phyloP scores from a whole-genome alignment of 352 stramenopile species.

The Pseudoperonospora humuli region DNA sequence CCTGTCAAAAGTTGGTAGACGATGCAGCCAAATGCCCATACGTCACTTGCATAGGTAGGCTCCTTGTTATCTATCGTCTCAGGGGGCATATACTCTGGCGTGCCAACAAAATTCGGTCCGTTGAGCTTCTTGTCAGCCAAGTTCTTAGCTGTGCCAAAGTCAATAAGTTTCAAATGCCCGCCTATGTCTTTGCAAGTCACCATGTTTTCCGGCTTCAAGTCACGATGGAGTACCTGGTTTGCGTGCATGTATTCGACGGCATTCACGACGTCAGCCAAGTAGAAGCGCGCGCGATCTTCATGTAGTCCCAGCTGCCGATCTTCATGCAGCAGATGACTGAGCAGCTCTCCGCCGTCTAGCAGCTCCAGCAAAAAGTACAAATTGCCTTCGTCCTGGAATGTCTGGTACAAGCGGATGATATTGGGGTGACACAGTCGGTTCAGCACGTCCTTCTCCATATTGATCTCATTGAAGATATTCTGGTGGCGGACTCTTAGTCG shows the following conservation, averaged over 20 bases:
- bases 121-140: constrained; percentile 48
- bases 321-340: constrained; percentile 83
- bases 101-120: constrained; percentile 84
- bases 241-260: constrained; percentile 91
- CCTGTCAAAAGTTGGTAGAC: constrained; percentile 68
- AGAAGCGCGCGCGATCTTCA: constrained; percentile 79
- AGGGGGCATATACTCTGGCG: constrained; percentile 83
- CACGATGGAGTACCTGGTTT: constrained; percentile 89
- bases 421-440: constrained; percentile 85
- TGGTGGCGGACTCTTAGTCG: constrained; percentile 88
- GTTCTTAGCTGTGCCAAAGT: constrained; percentile 83
- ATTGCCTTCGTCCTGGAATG: constrained; percentile 93
- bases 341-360: constrained; percentile 88
- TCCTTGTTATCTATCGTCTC: constrained; percentile 83
- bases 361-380: constrained; percentile 96
- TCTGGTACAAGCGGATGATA: constrained; percentile 92
- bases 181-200: constrained; percentile 55
- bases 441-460: constrained; percentile 95
- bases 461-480: constrained; percentile 98
- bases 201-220: constrained; percentile 96
- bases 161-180: constrained; percentile 66
- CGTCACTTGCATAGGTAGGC: constrained; percentile 44
- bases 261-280: constrained; percentile 82
- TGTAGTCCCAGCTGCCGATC: constrained; percentile 66
- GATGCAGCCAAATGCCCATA: constrained; percentile 79